Base-by-base conservation (phyloP, 1,139 yeast species). In the Kazachstania sp. region DNA sequence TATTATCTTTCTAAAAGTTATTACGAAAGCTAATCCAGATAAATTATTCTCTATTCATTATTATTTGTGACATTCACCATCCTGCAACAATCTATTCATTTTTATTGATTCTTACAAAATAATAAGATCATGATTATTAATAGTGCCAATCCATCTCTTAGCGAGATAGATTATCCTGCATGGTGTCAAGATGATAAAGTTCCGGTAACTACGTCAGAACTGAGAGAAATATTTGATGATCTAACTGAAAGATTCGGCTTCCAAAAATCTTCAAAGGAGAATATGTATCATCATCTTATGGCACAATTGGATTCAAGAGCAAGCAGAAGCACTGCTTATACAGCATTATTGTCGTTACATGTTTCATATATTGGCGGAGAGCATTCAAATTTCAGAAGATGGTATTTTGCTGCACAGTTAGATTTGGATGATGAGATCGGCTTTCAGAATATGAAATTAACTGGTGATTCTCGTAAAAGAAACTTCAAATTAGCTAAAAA, bases 361-460 rank as follows among this genome's bases (percentile, higher is more conserved):
- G 85, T 83, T 0, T 85, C 83, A 49, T 83, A 82, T 58, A 79
- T 83, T 51, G 87, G 87, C 0, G 92, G 90, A 1, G 70, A 74
- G 23, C 74, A 80, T 52, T 70, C 90, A 0, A 83, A 83, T 60
- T 83, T 77, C 59, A 72, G 75, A 54, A 83, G 80, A 59, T 83
- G 90, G 90, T 83, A 76, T 58, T 82, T 83, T 70, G 87, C 87
- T 2, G 80, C 86, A 3, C 80, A 77, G 55, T 65, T 81, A 56
- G 86, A 81, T 65, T 59, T 79, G 40, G 86, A 80, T 60, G 86
- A 81, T 57, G 70, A 74, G n/a, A 59, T 74, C 45, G 81, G 81
- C 1, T 73, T 74, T 52, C 68, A 68, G 26, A 67, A 71, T 55
- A 65, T 72, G 62, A 64, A 69, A 46, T 51, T 70, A 34, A 61